Conservation (phyloP, 108 stramenopile species). For the Skeletonema grethae region DNA sequence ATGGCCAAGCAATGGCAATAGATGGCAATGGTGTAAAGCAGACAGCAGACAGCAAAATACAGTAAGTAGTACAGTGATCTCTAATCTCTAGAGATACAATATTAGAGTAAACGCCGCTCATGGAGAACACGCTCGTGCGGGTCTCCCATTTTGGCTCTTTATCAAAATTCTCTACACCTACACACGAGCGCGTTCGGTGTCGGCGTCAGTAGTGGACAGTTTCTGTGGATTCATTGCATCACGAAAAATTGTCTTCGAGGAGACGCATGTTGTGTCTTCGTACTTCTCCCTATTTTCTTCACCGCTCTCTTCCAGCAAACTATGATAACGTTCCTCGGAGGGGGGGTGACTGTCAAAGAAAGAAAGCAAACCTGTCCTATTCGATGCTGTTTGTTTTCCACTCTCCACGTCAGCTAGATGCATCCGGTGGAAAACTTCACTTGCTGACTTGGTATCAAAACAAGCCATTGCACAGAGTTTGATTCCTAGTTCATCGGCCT, state of each 20-base stretch:
- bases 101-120: too few relatives aligned
- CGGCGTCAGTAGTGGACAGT: too few relatives aligned
- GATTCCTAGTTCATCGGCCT: constrained; percentile 81
- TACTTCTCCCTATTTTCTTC: constrained; percentile 61
- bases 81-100: too few relatives aligned
- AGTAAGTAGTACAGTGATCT: too few relatives aligned
- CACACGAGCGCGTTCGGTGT: too few relatives aligned
- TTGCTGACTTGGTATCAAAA: constrained; percentile 67
- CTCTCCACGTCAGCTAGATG: constrained; percentile 56
- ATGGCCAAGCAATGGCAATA: too few relatives aligned
- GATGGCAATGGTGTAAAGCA: too few relatives aligned
- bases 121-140: too few relatives aligned
- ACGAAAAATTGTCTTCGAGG: constrained; percentile 34
- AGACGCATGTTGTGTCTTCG: constrained; percentile 40
- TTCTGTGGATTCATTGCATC: constrained; percentile 24
- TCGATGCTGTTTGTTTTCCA: constrained; percentile 35
- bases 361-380: constrained; percentile 30
- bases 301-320: constrained; percentile 41
- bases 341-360: constrained; percentile 71
- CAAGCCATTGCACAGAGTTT: constrained; percentile 80
- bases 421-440: constrained; percentile 78
- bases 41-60: too few relatives aligned
- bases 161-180: too few relatives aligned
- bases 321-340: constrained; percentile 59
- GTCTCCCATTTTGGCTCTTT: too few relatives aligned